Evolutionary conservation across 345 rosid species (phyloP).

Genomic region (Rubroshorea leprosula): DNA sequence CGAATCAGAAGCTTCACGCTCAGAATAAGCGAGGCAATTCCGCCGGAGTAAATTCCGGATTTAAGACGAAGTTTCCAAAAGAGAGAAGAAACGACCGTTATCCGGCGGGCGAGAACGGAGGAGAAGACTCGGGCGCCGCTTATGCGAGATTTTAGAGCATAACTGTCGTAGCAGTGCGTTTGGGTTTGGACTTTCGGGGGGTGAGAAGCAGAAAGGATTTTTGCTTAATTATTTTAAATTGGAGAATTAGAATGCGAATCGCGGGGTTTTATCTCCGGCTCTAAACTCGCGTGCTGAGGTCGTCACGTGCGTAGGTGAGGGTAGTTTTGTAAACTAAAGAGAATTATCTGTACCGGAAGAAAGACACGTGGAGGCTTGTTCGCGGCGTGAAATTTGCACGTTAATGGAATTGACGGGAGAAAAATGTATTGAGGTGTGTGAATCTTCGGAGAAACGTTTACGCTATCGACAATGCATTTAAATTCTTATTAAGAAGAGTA

Average conservation of each 20-base stretch:
- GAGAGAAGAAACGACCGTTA: slow-evolving; percentile 42
- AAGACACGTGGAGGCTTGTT: slow-evolving; percentile 25
- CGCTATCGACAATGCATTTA: slow-evolving; percentile 26
- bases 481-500: not conserved
- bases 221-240: not conserved
- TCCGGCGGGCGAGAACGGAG: slow-evolving; percentile 22
- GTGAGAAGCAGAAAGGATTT: not conserved
- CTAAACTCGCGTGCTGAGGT: slow-evolving; percentile 18
- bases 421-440: slow-evolving; percentile 10
- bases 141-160: slow-evolving; percentile 44
- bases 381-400: not conserved
- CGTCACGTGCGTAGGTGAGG: slow-evolving; percentile 14
- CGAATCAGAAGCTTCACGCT: not conserved
- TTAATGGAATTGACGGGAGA: not conserved
- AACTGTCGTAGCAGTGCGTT: slow-evolving; percentile 46
- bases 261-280: slow-evolving; percentile 8
- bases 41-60: not conserved
- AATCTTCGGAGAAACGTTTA: slow-evolving; percentile 56
- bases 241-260: slow-evolving; percentile 11
- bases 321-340: slow-evolving; percentile 2
- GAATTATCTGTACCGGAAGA: not conserved
- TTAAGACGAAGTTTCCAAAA: not conserved
- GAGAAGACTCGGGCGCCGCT: slow-evolving; percentile 4
- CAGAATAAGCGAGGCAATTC: slow-evolving; percentile 11
- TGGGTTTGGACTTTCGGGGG: not conserved